Evolutionary conservation across 1,284 basidiomycete species (phyloP), one percentile per base, ranked within the genome.

Genomic region (Cutaneotrichosporon curvatum): DNA sequence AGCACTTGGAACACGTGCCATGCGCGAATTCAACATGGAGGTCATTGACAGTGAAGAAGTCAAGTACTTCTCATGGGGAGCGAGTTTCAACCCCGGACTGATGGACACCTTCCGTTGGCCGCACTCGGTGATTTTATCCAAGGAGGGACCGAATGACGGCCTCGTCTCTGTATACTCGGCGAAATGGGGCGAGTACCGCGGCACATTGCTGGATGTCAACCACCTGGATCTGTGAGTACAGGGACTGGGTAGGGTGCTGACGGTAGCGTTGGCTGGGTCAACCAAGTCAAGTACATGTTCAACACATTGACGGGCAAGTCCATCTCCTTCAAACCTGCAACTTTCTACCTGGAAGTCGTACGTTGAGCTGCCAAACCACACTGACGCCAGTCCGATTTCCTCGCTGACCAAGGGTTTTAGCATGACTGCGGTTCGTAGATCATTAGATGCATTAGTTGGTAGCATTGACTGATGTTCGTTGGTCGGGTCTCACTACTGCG

Each of bases 61-160:
- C 47, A 78, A 80, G 55, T 96, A 96, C 70, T 92, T 85, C 61
- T 89, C 85, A 60, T 97, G 89, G 85, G 92, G 92, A 10, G 91
- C 92, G 4, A 77, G 77, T 19, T 92, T 90, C 66, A 80, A 85
- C 12, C 90, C 92, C 4, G 85, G 87, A 1, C 73, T 92, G 47
- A 81, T 92, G 37, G 87, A 92, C 70, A 85, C 87, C 0, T 90
- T 87, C 81, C 80, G 81, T 54, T 82, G 83, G 77, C 82, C 89
- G 1, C 87, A 90, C 67, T 81, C 80, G 4, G 81, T 95, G 28
- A 84, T 96, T 40, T 67, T 84, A 19, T 83, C 87, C 61, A 85
- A 86, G 62, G 91, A 96, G 71, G 91, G 90, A 15, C 82, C 85
- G 4, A 97, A 96, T 60, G 95, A 99, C 65, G 92, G 91, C 0